These are phyloP conservation scores for Phialocephala subalpina DNA, from an alignment of 2,329 filamentous ascomycete species.

Conservation along the genomic window DNA sequence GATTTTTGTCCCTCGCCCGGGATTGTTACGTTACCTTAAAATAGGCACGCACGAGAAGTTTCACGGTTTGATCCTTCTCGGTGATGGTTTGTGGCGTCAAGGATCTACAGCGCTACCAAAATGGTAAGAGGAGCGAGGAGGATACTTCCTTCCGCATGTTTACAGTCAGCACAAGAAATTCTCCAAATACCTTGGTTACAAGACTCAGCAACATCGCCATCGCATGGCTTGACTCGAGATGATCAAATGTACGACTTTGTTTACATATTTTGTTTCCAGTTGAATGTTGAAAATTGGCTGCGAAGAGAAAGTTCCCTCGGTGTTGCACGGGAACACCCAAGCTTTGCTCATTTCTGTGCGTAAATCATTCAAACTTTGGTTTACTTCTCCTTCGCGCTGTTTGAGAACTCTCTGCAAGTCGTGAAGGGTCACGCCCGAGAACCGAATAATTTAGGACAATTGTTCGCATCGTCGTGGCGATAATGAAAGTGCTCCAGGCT, in stretches of 20 bases:
- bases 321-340: not conserved
- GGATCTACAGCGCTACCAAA: not conserved
- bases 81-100: not conserved
- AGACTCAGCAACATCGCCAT: not conserved
- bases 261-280: no score
- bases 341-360: not conserved
- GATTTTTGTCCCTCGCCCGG: not conserved
- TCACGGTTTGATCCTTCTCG: slow-evolving; percentile 7
- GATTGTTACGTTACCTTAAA: not conserved
- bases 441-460: not conserved
- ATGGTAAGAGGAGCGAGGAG: not conserved
- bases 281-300: no score
- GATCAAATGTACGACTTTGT: not conserved
- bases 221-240: not conserved
- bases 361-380: not conserved
- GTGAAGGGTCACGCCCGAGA: not conserved
- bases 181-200: not conserved
- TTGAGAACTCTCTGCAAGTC: not conserved
- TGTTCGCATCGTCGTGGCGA: not conserved
- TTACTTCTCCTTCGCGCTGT: not conserved
- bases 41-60: not conserved
- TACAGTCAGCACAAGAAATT: not conserved
- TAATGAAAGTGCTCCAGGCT: not conserved
- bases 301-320: not conserved
- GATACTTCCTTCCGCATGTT: not conserved